Evolutionary conservation across 176 grass and related monocot species (phyloP).

Genomic region (Phragmites australis): DNA sequence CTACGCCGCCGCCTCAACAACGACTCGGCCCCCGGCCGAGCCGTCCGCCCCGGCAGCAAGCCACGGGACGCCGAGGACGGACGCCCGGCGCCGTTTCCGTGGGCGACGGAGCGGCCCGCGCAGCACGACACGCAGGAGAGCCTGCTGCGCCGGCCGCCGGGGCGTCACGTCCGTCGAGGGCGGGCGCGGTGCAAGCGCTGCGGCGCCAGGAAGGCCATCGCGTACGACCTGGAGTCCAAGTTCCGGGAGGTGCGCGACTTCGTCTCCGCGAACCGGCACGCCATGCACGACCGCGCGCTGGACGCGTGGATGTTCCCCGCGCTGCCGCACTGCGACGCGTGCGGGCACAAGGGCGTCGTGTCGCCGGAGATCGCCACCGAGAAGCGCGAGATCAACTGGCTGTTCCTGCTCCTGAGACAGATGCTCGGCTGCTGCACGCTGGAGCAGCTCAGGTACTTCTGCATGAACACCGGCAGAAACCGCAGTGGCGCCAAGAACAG

Average conservation of each 20-base stretch:
- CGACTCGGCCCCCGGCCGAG: background rate
- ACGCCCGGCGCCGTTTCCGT: constrained; percentile 36
- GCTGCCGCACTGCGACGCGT: constrained; percentile 45
- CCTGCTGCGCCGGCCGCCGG: constrained; percentile 12
- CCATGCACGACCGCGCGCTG: constrained; percentile 58
- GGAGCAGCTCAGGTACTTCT: constrained; percentile 78
- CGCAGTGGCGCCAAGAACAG: constrained; percentile 73
- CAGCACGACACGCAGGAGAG: constrained; percentile 23
- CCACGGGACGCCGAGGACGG: background rate
- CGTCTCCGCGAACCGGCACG: constrained; percentile 38
- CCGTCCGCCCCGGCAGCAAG: background rate
- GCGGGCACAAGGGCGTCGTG: constrained; percentile 21
- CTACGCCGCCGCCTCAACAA: constrained; percentile 34
- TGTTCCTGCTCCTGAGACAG: constrained; percentile 72
- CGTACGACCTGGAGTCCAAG: constrained; percentile 56
- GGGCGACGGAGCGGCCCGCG: constrained; percentile 47
- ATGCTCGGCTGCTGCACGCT: constrained; percentile 69
- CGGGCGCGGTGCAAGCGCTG: constrained; percentile 52
- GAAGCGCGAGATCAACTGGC: constrained; percentile 66
- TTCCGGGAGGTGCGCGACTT: constrained; percentile 44
- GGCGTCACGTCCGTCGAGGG: constrained; percentile 53
- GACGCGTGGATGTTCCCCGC: constrained; percentile 31
- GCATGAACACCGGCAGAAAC: constrained; percentile 53
- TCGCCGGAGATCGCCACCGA: constrained; percentile 53
- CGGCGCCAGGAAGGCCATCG: background rate